Evolutionary conservation across 2,329 filamentous ascomycete species (phyloP), one percentile per base, ranked within the genome.

Genomic region (Penicillium sp.): DNA sequence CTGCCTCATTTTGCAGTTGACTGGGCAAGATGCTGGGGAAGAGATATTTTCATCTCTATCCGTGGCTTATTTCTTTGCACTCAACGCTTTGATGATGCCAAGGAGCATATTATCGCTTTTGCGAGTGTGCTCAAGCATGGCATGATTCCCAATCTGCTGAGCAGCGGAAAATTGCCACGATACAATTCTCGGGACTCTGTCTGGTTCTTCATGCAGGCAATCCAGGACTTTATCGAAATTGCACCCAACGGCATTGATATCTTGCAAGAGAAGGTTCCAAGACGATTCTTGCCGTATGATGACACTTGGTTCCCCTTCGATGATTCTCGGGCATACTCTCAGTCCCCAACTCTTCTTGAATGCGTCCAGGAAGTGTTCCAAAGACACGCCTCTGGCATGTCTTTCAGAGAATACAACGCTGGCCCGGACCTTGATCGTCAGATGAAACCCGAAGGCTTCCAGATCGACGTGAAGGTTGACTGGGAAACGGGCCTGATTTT

Each of bases 141-240:
- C 50, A 96, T 97, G 92, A 92, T 99, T 56, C 94, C 94, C 15
- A 99, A 99, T 69, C 82, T 99, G 21, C 81, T 99, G 15, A 88
- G 91, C 63, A 91, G 90, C 58, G 92, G 94, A 7, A 90, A 88
- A 59, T 82, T 87, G 16, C 94, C 94, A 3, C 84, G 94, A 27
- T 99, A 97, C 79, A 99, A 99, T 73, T 92, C 94, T 43, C 85
- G 94, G 59, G 94, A 99, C 75, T 96, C 94, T 0, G 86, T 97
- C 41, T 99, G 94, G 94, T 99, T 97, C 81, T 96, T 95, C 80
- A 76, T 99, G 50, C 94, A 99, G 73, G 90, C 90, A 63, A 93
- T 97, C 48, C 94, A 99, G 69, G 94, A 99, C 70, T 99, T 96
- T 72, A 87, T 85, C 45, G 86, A 85, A 50, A 87, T 94, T 67